Evolutionary conservation across 371 early-diverging fungal species (phyloP), one percentile per base, ranked within the genome.

Genomic region (Mucor ambiguus): DNA sequence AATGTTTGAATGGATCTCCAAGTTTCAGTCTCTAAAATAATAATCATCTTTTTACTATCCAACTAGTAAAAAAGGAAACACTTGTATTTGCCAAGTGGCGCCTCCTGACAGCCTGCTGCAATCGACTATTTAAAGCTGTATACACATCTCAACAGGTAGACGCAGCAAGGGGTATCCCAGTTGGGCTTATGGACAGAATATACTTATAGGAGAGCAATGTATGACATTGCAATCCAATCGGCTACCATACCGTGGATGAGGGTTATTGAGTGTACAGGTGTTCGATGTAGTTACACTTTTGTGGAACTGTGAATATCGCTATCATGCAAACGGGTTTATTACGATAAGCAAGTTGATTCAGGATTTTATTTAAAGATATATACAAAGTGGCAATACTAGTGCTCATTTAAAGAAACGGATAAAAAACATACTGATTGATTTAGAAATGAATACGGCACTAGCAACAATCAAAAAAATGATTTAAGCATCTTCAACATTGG

Each of bases 121-220:
- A 52, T 52, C 52, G 52, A 52, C 20, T 28, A 52, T 52, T 52
- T 52, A 52, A 28, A 52, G 28, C 28, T 52, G 52, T 14, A 52
- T 52, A 28, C 28, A 26, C 28, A 10, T 52, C 11, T 26, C 9
- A 4, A 24, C 48, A 48, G 22, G 48, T 48, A 48, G 10, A 48
- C 28, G 52, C 26, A 14, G 6, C 24, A 28, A 16, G 52, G 52
- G 28, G 52, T 26, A 22, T 28, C 6, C 28, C 52, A 52, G 28
- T 52, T 52, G 52, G 52, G 28, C 14, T 52, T 52, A 52, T 24
- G 16, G 28, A 5, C 28, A 28, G 28, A 26, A 12, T 35, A 12
- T 35, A 35, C 12, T 5, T 35, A 35, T 35, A 35, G 37, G 52
- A 26, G 16, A 48, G 48, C 24, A 22, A 28, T 52, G 46, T 46